These are phyloP conservation scores for Elaeis oleifera DNA, from an alignment of 202 grass and related monocot genomes.

Conservation along the genomic window DNA sequence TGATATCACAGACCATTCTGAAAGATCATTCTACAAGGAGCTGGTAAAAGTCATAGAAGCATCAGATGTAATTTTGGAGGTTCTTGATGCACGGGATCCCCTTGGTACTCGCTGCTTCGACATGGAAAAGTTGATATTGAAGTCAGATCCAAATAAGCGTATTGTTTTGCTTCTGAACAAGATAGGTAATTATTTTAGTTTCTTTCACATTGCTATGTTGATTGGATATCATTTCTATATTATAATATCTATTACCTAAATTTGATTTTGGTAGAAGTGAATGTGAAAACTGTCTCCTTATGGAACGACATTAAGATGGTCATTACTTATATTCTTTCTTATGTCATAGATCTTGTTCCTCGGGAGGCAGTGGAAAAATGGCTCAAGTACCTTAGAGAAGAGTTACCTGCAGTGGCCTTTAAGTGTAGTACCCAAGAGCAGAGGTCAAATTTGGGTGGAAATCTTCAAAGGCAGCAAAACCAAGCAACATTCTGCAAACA, in stretches of 20 bases:
- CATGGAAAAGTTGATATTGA: conserved; percentile 84
- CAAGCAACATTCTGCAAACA: conserved; percentile 56
- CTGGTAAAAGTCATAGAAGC: conserved; percentile 91
- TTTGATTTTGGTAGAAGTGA: too few species aligned
- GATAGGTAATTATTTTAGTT: conserved; percentile 47
- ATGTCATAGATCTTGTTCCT: conserved; percentile 72
- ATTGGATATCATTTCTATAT: too few species aligned
- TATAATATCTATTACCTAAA: too few species aligned
- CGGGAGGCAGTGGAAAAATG: conserved; percentile 76
- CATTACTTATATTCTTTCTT: conserved; percentile 8
- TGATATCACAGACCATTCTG: conserved; percentile 63
- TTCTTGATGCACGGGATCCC: conserved; percentile 84
- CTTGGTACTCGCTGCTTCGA: conserved; percentile 74
- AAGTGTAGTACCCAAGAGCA: conserved; percentile 98
- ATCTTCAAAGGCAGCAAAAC: conserved; percentile 66
- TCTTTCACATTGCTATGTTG: neutral
- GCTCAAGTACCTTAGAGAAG: conserved; percentile 85
- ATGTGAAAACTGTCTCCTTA: too few species aligned
- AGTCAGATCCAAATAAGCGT: conserved; percentile 60
- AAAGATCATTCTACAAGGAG: conserved; percentile 96
- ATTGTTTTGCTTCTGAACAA: conserved; percentile 95
- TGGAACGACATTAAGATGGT: neutral
- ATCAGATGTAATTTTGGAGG: conserved; percentile 86
- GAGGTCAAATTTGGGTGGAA: conserved; percentile 87
- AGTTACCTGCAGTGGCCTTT: conserved; percentile 85